phyloP scores from a whole-genome alignment of 805 yeast genomes.

The Candida silvatica region DNA sequence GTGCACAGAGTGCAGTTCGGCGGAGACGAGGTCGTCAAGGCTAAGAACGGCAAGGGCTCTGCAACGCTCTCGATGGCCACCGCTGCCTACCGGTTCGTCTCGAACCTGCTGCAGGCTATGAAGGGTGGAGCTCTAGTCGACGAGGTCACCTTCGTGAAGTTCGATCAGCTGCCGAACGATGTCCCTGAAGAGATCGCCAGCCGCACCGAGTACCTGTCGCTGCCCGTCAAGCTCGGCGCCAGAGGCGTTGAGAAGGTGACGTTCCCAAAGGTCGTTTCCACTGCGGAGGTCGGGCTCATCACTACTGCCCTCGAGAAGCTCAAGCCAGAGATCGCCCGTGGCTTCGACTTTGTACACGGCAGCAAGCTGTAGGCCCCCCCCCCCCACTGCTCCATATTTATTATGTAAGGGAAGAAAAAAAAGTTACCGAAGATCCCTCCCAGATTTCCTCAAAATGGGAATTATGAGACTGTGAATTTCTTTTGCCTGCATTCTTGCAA shows the following conservation, averaged over 20 bases:
- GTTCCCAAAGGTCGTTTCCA: conserved; percentile 10
- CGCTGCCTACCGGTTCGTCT: conserved; percentile 81
- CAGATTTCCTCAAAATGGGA: not conserved
- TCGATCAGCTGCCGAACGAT: conserved; percentile 41
- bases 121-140: conserved; percentile 17
- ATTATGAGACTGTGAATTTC: no score
- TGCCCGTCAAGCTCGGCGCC: conserved; percentile 32
- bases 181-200: conserved; percentile 7
- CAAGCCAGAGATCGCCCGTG: conserved; percentile 13
- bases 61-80: conserved; percentile 96
- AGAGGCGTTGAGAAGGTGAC: conserved; percentile 23
- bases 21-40: conserved; percentile 95
- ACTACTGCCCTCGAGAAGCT: conserved; percentile 11
- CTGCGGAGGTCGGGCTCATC: conserved; percentile 10
- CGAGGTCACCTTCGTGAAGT: conserved; percentile 43
- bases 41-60: conserved; percentile 90
- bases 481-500: no score
- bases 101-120: conserved; percentile 25
- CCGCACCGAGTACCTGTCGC: conserved; percentile 36
- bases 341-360: conserved; percentile 15
- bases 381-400: no score
- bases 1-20: conserved; percentile 78
- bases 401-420: not conserved
- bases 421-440: not conserved
- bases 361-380: conserved; percentile 11